phyloP scores from a whole-genome alignment of 106 monocot genomes.

The Cymbidium sinense region DNA sequence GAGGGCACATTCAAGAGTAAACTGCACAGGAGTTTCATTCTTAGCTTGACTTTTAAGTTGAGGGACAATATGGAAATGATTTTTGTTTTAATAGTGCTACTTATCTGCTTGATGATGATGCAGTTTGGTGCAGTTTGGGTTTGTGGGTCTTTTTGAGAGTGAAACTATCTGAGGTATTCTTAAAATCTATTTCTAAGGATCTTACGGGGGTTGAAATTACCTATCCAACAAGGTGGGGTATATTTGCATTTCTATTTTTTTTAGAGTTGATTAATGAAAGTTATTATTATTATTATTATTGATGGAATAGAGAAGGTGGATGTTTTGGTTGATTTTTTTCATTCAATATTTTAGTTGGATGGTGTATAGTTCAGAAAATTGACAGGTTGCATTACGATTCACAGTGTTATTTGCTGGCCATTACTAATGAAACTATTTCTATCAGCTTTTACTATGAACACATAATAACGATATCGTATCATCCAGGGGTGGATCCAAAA shows the following conservation, averaged over 20 bases:
- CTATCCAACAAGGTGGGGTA: too few species aligned
- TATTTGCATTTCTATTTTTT: too few species aligned
- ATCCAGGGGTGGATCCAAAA: too few species aligned
- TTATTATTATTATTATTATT: too few species aligned
- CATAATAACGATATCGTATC: not conserved
- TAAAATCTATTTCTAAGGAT: too few species aligned
- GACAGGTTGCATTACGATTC: too few species aligned
- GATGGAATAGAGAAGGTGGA: too few species aligned
- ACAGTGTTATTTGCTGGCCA: not conserved
- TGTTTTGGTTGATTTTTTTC: not conserved
- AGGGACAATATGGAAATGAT: not conserved
- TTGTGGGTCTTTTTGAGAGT: slow-evolving; percentile 66
- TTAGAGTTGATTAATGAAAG: too few species aligned
- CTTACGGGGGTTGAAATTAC: too few species aligned
- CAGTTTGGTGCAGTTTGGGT: slow-evolving; percentile 58
- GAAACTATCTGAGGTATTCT: slow-evolving; percentile 74
- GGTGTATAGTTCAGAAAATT: not conserved
- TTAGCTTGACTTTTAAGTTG: not conserved
- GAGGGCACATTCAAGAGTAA: slow-evolving; percentile 62
- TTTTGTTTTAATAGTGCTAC: slow-evolving; percentile 1
- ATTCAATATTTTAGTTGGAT: not conserved
- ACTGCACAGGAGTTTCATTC: slow-evolving; percentile 50
- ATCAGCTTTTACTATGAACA: not conserved
- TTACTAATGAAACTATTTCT: not conserved
- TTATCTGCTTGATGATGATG: not conserved